A percentile compares a stretch with the other conserved stretches of the same genome.
phyloP scores from a whole-genome alignment of 1,284 basidiomycete species.

The Ustilago crameri region DNA sequence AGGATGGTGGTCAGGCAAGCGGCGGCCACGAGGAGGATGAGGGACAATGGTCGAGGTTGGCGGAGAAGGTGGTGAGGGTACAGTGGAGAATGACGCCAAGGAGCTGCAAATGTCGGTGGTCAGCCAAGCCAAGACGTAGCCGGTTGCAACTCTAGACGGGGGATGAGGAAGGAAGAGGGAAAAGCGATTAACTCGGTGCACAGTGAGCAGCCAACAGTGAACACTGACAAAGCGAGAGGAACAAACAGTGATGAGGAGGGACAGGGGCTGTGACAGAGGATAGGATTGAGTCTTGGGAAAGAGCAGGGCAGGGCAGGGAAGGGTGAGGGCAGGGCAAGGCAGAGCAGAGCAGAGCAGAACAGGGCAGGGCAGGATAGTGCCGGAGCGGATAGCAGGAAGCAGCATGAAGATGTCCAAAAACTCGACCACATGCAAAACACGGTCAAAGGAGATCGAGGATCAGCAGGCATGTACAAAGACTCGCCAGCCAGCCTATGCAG shows the following conservation, averaged over 20 bases:
- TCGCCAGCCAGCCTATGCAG: neutral
- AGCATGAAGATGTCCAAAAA: slow-evolving; percentile 1
- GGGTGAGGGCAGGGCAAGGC: neutral
- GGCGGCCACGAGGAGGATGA: too few species aligned
- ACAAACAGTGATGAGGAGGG: slow-evolving; percentile 1
- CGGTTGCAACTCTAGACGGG: neutral
- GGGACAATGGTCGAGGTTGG: too few species aligned
- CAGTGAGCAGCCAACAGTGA: neutral
- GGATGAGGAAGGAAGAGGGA: neutral
- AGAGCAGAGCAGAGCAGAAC: neutral
- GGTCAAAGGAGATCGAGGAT: slow-evolving; percentile 2
- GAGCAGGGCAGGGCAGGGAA: too few species aligned
- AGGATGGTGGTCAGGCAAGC: neutral
- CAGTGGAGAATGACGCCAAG: neutral
- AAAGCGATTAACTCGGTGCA: neutral
- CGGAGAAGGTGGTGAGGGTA: slow-evolving; percentile 1
- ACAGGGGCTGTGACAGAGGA: neutral
- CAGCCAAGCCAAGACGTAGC: slow-evolving; percentile 2
- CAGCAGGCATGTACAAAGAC: neutral
- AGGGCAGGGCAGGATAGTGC: neutral
- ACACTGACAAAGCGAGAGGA: neutral
- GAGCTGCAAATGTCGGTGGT: slow-evolving; percentile 3
- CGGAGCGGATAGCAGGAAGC: neutral
- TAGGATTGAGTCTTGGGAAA: neutral
- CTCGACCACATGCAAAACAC: slow-evolving; percentile 1